A percentile compares a stretch with the other conserved stretches of the same genome.
phyloP scores from a whole-genome alignment of 306 rosid species.

The Malus orientalis region DNA sequence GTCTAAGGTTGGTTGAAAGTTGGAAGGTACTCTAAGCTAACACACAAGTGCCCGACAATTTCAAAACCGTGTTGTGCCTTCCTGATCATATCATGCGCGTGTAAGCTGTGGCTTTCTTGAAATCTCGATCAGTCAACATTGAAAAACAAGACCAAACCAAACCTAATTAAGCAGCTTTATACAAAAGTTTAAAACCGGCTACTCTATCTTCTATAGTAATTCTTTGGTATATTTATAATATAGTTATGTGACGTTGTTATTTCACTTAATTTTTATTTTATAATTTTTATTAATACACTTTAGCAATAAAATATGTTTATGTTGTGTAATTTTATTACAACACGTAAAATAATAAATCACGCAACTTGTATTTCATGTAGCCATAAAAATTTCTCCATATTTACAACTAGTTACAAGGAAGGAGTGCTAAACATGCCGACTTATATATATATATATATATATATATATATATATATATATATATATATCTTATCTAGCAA shows the following conservation, averaged over 20 bases:
- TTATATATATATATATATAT: too few species aligned
- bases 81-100: neutral
- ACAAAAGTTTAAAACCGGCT: neutral
- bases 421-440: neutral
- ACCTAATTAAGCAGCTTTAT: too few species aligned
- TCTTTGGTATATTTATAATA: too few species aligned
- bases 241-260: neutral
- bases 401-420: neutral
- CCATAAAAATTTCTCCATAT: too few species aligned
- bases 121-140: constrained; percentile 5
- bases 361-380: too few species aligned
- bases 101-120: neutral
- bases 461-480: neutral
- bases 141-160: neutral
- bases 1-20: constrained; percentile 9
- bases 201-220: neutral
- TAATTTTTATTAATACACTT: neutral
- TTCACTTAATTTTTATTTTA: neutral
- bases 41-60: neutral
- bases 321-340: neutral
- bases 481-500: neutral
- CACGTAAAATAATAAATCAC: neutral
- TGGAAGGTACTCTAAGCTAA: neutral
- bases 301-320: neutral
- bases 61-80: constrained; percentile 17